Conservation (phyloP, 148 eudicot species). For the Camellia sinensis region DNA sequence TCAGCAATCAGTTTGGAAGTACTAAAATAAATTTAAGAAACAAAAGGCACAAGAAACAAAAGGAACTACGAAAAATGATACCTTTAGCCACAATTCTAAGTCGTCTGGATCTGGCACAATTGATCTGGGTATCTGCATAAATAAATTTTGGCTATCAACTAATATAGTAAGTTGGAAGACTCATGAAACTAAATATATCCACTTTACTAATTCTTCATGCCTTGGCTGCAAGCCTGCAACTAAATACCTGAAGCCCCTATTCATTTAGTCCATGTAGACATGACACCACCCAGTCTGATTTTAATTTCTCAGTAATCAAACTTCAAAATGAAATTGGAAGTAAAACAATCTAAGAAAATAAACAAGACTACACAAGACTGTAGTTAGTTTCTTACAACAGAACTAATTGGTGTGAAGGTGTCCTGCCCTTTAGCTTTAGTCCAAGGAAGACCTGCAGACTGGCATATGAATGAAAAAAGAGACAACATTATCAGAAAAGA, state of each 20-base stretch:
- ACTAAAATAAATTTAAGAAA: not conserved
- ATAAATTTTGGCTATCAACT: slow-evolving; percentile 5
- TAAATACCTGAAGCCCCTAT: not conserved
- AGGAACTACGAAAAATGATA: slow-evolving; percentile 16
- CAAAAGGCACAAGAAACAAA: slow-evolving; percentile 1
- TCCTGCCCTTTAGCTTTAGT: slow-evolving; percentile 90
- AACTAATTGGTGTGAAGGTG: slow-evolving; percentile 97
- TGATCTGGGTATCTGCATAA: slow-evolving; percentile 60
- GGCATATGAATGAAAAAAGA: slow-evolving; percentile 14
- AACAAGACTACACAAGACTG: not conserved
- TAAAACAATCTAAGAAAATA: not conserved
- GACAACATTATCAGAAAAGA: not conserved
- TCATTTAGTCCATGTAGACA: not conserved
- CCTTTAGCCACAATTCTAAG: slow-evolving; percentile 95
- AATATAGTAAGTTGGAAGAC: not conserved
- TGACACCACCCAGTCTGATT: not conserved
- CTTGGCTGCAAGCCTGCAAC: not conserved
- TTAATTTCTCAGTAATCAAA: not conserved
- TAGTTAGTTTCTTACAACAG: slow-evolving; percentile 50
- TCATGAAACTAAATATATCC: not conserved
- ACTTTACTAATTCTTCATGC: not conserved
- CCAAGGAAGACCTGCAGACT: slow-evolving; percentile 99
- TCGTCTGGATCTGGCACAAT: slow-evolving; percentile 79
- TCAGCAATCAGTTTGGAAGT: slow-evolving; percentile 10
- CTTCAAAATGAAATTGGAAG: not conserved